Percentiles rank a stretch among this genome's conserved stretches.
Conservation (phyloP, 164 flowering plant genomes). For the Vitis riparia region DNA sequence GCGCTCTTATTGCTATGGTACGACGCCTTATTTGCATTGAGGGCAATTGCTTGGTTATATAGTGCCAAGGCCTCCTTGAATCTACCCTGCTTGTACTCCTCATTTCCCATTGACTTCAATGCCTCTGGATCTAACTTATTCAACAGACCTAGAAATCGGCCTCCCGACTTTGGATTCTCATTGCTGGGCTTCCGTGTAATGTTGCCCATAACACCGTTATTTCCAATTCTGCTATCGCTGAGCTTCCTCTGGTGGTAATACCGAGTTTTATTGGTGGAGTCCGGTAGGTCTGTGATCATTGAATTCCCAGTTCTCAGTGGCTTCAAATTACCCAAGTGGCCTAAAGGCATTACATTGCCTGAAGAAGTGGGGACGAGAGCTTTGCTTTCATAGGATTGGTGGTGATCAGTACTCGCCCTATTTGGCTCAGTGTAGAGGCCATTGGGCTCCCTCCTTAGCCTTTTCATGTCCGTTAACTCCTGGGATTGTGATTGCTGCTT, state of each 20-base stretch:
- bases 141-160: conserved; percentile 9
- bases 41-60: conserved; percentile 64
- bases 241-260: conserved; percentile 3
- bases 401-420: conserved; percentile 10
- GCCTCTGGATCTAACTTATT: conserved; percentile 51
- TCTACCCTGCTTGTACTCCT: conserved; percentile 69
- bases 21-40: conserved; percentile 59
- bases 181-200: conserved; percentile 38
- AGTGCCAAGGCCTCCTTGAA: conserved; percentile 65
- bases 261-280: conserved; percentile 2
- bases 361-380: conserved; percentile 30
- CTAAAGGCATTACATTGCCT: conserved; percentile 27
- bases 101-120: conserved; percentile 75
- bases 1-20: conserved; percentile 74
- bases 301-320: conserved; percentile 13
- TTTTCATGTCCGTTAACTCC: conserved; percentile 2
- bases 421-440: conserved; percentile 20
- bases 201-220: conserved; percentile 47
- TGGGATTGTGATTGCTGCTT: conserved; percentile 7
- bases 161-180: background rate
- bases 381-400: conserved; percentile 17
- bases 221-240: conserved; percentile 5
- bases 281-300: conserved; percentile 3
- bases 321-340: conserved; percentile 39
- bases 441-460: conserved; percentile 11